Conservation (phyloP, 1,139 yeast species). For the Meyerozyma smithsonii region DNA sequence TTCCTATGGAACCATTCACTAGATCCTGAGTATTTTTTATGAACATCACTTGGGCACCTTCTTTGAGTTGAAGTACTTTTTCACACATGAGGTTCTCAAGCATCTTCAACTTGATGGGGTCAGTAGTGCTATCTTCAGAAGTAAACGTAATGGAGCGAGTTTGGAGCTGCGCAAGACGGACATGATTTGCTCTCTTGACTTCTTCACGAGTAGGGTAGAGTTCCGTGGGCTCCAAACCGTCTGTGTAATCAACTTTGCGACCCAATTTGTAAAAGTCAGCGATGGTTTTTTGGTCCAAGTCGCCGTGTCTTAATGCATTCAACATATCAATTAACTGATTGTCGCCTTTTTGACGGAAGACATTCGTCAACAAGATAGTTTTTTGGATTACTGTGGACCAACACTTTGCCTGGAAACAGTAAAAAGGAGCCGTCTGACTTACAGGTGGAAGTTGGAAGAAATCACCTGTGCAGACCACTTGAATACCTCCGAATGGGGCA, state of each 20-base stretch:
- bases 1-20: slow-evolving; percentile 57
- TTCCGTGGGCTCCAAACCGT: slow-evolving; percentile 80
- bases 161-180: slow-evolving; percentile 37
- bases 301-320: slow-evolving; percentile 68
- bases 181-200: slow-evolving; percentile 64
- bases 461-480: slow-evolving; percentile 74
- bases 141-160: slow-evolving; percentile 42
- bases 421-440: slow-evolving; percentile 32
- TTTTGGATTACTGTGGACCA: slow-evolving; percentile 54
- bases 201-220: slow-evolving; percentile 70
- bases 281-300: slow-evolving; percentile 42
- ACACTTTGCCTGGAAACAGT: slow-evolving; percentile 54
- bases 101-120: slow-evolving; percentile 16
- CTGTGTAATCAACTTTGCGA: slow-evolving; percentile 54
- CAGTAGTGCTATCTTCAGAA: slow-evolving; percentile 45
- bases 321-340: slow-evolving; percentile 64
- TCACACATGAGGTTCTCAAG: slow-evolving; percentile 48
- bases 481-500: slow-evolving; percentile 78
- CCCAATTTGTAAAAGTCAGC: slow-evolving; percentile 43
- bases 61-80: slow-evolving; percentile 39
- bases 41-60: slow-evolving; percentile 61
- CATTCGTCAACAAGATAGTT: slow-evolving; percentile 56
- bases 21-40: slow-evolving; percentile 43
- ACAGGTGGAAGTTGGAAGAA: slow-evolving; percentile 88
- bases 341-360: slow-evolving; percentile 73